phyloP scores from a whole-genome alignment of 768 basidiomycete genomes.

The Mycena haematopus region DNA sequence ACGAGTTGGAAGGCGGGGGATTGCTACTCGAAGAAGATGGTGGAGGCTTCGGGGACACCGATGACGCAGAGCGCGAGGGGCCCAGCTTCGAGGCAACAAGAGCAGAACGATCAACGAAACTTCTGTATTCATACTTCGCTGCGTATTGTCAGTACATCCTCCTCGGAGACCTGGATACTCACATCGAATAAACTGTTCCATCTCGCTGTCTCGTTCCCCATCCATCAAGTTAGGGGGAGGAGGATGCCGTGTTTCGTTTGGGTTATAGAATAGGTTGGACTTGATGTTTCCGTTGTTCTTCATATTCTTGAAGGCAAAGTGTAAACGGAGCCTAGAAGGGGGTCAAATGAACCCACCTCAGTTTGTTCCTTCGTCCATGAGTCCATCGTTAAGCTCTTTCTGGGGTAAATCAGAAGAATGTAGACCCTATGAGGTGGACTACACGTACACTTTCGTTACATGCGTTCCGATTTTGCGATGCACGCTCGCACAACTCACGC shows the following conservation, averaged over 20 bases:
- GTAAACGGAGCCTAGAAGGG: constrained; percentile 18
- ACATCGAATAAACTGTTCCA: constrained; percentile 91
- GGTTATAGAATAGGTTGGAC: constrained; percentile 82
- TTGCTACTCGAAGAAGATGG: constrained; percentile 23
- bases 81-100: constrained; percentile 54
- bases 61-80: constrained; percentile 48
- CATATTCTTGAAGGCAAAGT: constrained; percentile 62
- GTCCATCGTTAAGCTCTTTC: constrained; percentile 91
- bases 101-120: constrained; percentile 60
- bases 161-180: constrained; percentile 37
- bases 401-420: constrained; percentile 38
- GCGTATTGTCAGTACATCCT: constrained; percentile 16
- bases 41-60: constrained; percentile 33
- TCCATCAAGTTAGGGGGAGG: constrained; percentile 84
- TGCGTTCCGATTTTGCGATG: constrained; percentile 97
- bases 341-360: constrained; percentile 58
- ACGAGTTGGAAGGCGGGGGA: constrained; percentile 7
- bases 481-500: constrained; percentile 87
- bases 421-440: constrained; percentile 1
- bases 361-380: constrained; percentile 89
- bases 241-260: constrained; percentile 81
- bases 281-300: constrained; percentile 79
- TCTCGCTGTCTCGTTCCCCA: constrained; percentile 83
- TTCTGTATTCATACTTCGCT: constrained; percentile 85
- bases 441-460: constrained; percentile 86